A percentile compares a stretch with the other conserved stretches of the same genome.
phyloP scores from a whole-genome alignment of 2,329 filamentous ascomycete species.

The Shiraia bambusicola region DNA sequence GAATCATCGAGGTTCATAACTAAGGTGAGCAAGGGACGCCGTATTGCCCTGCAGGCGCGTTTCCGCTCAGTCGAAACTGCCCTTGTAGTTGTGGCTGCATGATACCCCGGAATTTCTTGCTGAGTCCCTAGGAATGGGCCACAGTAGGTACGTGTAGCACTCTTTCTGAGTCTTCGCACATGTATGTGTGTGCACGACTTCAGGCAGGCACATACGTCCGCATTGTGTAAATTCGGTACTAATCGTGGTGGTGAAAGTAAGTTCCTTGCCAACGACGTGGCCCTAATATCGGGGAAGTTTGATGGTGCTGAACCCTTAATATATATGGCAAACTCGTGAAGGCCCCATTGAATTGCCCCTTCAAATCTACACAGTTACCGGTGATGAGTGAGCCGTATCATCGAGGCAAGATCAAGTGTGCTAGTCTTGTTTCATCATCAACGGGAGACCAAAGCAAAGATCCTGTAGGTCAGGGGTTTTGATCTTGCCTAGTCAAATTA shows the following conservation, averaged over 20 bases:
- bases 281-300: constrained; percentile 5
- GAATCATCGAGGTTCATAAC: constrained; percentile 5
- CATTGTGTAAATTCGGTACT: constrained; percentile 6
- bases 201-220: constrained; percentile 1
- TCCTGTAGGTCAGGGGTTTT: too few relatives aligned
- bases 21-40: constrained; percentile 11
- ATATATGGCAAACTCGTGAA: constrained; percentile 4
- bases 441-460: too few relatives aligned
- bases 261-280: constrained; percentile 1
- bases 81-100: constrained; percentile 9
- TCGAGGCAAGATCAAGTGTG: not conserved
- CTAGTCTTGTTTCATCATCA: not conserved
- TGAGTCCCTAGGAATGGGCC: constrained; percentile 12
- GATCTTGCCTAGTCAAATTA: too few relatives aligned
- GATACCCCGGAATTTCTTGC: constrained; percentile 11
- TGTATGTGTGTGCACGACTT: too few relatives aligned
- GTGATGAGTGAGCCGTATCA: too few relatives aligned
- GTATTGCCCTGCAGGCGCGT: constrained; percentile 5
- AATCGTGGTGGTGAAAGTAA: constrained; percentile 2
- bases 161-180: not conserved
- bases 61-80: constrained; percentile 16
- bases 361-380: too few relatives aligned
- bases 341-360: too few relatives aligned
- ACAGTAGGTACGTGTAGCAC: not conserved
- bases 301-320: constrained; percentile 2